phyloP scores from a whole-genome alignment of 2,329 filamentous ascomycete species.

The Celoporthe dispersa region DNA sequence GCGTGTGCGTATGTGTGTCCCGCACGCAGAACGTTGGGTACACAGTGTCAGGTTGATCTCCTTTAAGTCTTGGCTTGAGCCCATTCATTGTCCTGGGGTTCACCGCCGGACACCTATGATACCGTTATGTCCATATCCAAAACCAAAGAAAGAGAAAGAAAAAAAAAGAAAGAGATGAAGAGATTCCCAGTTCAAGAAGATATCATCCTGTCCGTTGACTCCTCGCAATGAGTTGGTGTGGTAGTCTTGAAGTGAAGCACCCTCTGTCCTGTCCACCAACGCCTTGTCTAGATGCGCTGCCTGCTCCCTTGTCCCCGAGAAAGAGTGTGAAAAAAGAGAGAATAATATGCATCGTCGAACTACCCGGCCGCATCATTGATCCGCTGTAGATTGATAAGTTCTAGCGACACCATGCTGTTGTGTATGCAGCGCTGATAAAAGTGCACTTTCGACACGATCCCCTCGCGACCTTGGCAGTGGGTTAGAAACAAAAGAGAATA shows the following conservation, averaged over 20 bases:
- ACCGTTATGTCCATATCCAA: constrained; percentile 10
- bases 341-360: not conserved
- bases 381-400: not conserved
- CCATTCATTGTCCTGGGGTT: not conserved
- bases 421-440: not conserved
- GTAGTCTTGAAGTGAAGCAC: constrained; percentile 19
- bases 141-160: not conserved
- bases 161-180: not conserved
- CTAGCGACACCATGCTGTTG: not conserved
- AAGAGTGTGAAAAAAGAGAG: not conserved
- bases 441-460: not conserved
- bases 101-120: not conserved
- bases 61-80: not conserved
- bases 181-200: not conserved
- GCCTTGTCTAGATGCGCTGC: constrained; percentile 25
- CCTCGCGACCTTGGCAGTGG: not conserved
- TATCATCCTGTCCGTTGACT: constrained; percentile 26
- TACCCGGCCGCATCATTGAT: not conserved
- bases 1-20: not conserved
- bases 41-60: not conserved
- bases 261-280: constrained; percentile 16
- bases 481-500: not conserved
- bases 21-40: not conserved
- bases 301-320: constrained; percentile 10
- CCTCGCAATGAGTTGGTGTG: constrained; percentile 27